These are phyloP conservation scores for Ilex paraguariensis DNA, from an alignment of 305 asterid genomes.

Conservation along the genomic window DNA sequence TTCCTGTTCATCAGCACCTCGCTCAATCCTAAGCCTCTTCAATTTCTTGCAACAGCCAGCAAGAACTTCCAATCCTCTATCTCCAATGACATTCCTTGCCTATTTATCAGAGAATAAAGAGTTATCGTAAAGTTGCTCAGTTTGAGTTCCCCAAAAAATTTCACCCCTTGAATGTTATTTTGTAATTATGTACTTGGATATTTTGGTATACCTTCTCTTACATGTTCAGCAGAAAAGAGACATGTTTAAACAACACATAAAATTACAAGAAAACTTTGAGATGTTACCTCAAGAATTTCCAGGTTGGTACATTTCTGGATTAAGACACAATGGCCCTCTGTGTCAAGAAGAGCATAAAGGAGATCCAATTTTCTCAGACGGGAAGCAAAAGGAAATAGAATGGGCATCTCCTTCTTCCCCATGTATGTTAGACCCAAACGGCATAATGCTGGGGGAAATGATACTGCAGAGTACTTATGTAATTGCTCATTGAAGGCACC, in stretches of 20 bases:
- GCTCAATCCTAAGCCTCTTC: conserved; percentile 84
- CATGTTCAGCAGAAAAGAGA: too few relatives aligned
- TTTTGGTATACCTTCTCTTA: too few relatives aligned
- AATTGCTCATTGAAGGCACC: conserved; percentile 45
- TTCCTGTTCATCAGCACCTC: conserved; percentile 83
- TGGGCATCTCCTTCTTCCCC: conserved; percentile 66
- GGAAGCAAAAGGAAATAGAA: conserved; percentile 68
- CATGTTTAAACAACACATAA: too few relatives aligned
- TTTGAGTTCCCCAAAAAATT: too few relatives aligned
- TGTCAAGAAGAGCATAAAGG: conserved; percentile 81
- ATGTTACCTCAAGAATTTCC: conserved; percentile 79
- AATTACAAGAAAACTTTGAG: too few relatives aligned
- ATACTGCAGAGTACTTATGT: conserved; percentile 40
- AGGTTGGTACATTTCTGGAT: conserved; percentile 76
- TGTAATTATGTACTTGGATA: too few relatives aligned
- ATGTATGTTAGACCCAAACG: conserved; percentile 70
- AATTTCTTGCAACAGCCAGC: conserved; percentile 62
- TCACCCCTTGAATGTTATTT: too few relatives aligned
- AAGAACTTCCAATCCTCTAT: conserved; percentile 80
- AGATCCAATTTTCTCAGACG: conserved; percentile 78
- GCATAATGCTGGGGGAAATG: conserved; percentile 56
- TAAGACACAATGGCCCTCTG: conserved; percentile 80
- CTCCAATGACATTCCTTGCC: conserved; percentile 90
- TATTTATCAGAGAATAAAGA: conserved; percentile 17
- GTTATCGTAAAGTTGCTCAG: too few relatives aligned